phyloP scores from a whole-genome alignment of 1,284 basidiomycete species.

The Cutaneotrichosporon sp. region DNA sequence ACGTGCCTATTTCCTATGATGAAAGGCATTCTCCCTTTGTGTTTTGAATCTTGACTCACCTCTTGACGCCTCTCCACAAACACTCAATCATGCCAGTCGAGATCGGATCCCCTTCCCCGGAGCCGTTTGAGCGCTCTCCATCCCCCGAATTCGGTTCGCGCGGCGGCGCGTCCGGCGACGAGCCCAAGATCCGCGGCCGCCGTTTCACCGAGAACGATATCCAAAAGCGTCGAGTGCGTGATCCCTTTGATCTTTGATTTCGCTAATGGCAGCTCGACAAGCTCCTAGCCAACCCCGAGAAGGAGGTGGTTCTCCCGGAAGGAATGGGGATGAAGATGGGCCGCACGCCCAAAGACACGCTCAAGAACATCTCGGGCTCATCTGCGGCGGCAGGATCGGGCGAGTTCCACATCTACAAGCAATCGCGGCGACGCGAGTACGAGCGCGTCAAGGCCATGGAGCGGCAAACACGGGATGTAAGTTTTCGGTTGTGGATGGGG shows the following conservation, averaged over 20 bases:
- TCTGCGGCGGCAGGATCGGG: conserved; percentile 85
- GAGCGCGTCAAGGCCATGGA: conserved; percentile 90
- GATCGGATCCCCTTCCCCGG: conserved; percentile 20
- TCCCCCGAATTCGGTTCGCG: conserved; percentile 9
- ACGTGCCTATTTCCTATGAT: not conserved
- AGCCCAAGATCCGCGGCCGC: conserved; percentile 27
- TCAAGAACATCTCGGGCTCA: conserved; percentile 96
- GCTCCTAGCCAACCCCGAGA: conserved; percentile 80
- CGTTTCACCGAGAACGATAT: conserved; percentile 34
- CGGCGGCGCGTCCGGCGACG: not conserved
- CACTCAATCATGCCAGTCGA: conserved; percentile 21
- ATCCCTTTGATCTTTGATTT: not conserved
- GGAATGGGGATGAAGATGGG: conserved; percentile 53
- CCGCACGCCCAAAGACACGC: conserved; percentile 85
- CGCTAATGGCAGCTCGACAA: conserved; percentile 65
- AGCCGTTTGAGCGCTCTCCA: conserved; percentile 21
- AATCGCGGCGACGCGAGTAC: conserved; percentile 87
- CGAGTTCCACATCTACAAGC: conserved; percentile 99
- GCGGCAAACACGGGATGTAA: conserved; percentile 72
- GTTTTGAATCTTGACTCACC: not conserved
- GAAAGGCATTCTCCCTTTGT: too few species aligned
- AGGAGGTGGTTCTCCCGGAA: conserved; percentile 71
- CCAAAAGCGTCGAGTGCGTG: conserved; percentile 35
- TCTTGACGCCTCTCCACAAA: not conserved
- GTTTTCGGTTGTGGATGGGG: conserved; percentile 27